Percentiles rank a stretch among this genome's conserved stretches.
These are phyloP conservation scores for Centella asiatica DNA, from an alignment of 129 eudicot species.

Conservation along the genomic window DNA sequence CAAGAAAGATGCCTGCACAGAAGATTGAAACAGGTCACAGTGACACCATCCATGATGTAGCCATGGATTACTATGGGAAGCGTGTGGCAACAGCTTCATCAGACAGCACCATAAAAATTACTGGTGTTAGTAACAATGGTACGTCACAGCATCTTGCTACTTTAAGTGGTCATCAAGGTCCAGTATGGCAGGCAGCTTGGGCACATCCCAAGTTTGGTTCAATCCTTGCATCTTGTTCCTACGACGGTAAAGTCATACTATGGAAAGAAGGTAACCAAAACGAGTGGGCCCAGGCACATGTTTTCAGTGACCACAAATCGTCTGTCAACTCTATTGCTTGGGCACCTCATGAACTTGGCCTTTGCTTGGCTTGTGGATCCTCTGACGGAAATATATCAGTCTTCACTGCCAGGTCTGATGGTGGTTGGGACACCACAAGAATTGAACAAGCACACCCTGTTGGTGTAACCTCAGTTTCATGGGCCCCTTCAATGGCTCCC, in stretches of 20 bases:
- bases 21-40: slow-evolving; percentile 53
- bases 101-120: slow-evolving; percentile 39
- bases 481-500: slow-evolving; percentile 50
- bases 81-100: slow-evolving; percentile 52
- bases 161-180: slow-evolving; percentile 42
- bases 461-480: slow-evolving; percentile 47
- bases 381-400: slow-evolving; percentile 47
- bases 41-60: slow-evolving; percentile 38
- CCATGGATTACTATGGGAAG: slow-evolving; percentile 53
- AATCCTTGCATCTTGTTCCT: slow-evolving; percentile 42
- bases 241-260: slow-evolving; percentile 40
- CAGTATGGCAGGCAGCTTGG: slow-evolving; percentile 52
- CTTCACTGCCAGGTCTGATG: slow-evolving; percentile 29
- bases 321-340: slow-evolving; percentile 48
- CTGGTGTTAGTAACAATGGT: slow-evolving; percentile 36
- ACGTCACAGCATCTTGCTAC: slow-evolving; percentile 45
- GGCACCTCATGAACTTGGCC: slow-evolving; percentile 52
- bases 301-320: slow-evolving; percentile 42
- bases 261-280: slow-evolving; percentile 54
- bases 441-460: slow-evolving; percentile 54
- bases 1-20: slow-evolving; percentile 35
- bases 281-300: slow-evolving; percentile 39
- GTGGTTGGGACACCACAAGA: slow-evolving; percentile 43
- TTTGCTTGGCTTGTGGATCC: slow-evolving; percentile 50
- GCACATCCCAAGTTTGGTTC: slow-evolving; percentile 54